Evolutionary conservation across 139 green algal species (phyloP), one percentile per base, ranked within the genome.

Genomic region (Chlamydomonas incerta): DNA sequence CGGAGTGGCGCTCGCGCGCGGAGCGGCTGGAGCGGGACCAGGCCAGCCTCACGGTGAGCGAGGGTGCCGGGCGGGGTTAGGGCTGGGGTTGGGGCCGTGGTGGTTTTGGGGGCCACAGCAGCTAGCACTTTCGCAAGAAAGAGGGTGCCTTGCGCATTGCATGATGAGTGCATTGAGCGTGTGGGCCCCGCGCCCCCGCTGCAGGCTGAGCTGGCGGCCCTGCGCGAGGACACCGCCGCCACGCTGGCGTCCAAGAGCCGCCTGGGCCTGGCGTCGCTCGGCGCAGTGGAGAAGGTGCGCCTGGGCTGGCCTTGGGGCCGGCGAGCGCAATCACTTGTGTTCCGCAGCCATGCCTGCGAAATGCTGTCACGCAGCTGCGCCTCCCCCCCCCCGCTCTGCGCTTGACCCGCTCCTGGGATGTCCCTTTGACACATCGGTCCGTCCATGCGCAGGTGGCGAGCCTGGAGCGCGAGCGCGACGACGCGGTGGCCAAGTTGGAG

Each of bases 401-500:
- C n/a, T 6, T 15, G 28, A 18, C 28, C 63, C 4, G 28, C 13
- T 34, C 63, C 29, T 69, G 58, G 15, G 4, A 28, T 65, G n/a
- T n/a, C 4, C 58, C 18, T 65, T 24, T 17, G 11, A 10, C 35
- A 77, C 41, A 3, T 14, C 24, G 23, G 35, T 63, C 35, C n/a
- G 69, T 83, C 17, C 33, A 46, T 2, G 50, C 31, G 13, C 46
- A 70, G 47, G 68, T 74, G 28, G 66, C 86, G 55, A 80, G 83
- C 47, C 55, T 91, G 65, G 89, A 94, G 89, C 76, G 88, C 24
- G 83, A 88, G 58, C 81, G 86, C 0, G 90, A 94, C 67, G 91
- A 92, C n/a, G 91, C 90, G 23, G 28, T 85, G 35, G 73, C 88
- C 37, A 75, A 85, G 74, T 67, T 91, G n/a, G 89, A 93, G 50